Evolutionary conservation across 371 early-diverging fungal genomes (phyloP).

Genomic region (Mortierella sp.): DNA sequence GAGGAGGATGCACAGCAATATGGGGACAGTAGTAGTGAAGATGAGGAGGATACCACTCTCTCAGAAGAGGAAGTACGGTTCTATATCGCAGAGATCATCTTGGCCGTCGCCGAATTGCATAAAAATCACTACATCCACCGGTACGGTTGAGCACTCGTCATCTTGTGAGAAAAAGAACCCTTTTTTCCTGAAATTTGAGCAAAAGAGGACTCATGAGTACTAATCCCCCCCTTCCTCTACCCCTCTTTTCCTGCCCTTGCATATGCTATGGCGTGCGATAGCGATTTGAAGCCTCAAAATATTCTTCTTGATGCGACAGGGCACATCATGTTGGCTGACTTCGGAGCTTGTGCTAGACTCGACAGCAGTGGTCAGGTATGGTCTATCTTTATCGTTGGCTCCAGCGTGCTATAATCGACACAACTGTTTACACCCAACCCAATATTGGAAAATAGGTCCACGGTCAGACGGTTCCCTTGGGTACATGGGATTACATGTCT

Average conservation of each 20-base stretch:
- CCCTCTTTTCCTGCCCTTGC: not conserved
- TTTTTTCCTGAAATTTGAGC: not conserved
- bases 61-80: constrained; percentile 92
- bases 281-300: constrained; percentile 86
- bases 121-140: constrained; percentile 95
- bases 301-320: constrained; percentile 80
- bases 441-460: constrained; percentile 23
- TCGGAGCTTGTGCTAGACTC: constrained; percentile 74
- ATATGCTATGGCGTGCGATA: constrained; percentile 5
- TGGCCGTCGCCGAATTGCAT: constrained; percentile 94
- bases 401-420: not conserved
- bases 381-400: not conserved
- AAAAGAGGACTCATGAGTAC: constrained; percentile 14
- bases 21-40: constrained; percentile 12
- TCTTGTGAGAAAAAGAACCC: not conserved
- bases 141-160: constrained; percentile 13
- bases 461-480: constrained; percentile 79
- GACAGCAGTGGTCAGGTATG: constrained; percentile 50
- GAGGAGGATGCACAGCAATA: not conserved
- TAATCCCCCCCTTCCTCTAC: not conserved
- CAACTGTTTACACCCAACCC: constrained; percentile 9
- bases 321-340: constrained; percentile 92
- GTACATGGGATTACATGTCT: constrained; percentile 97
- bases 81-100: constrained; percentile 94
- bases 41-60: constrained; percentile 66